Base-by-base conservation (phyloP, 2,329 filamentous ascomycete species). In the Neodidymelliopsis sp. region DNA sequence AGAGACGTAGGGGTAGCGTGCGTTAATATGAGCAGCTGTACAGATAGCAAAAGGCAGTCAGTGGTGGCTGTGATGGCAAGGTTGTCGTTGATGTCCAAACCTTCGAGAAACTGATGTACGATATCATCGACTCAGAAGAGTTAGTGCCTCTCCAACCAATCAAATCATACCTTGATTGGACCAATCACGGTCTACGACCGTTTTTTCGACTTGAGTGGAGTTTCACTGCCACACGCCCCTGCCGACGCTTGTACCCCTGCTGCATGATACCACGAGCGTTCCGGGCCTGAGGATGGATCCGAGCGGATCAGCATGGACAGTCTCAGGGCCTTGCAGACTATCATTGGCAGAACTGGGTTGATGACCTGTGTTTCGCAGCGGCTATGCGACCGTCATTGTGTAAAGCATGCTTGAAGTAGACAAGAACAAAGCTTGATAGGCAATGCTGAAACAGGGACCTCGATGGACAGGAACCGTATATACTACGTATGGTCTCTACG, bases 321-420 rank as follows among this genome's bases (percentile, higher is more conserved):
- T 52, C 27, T 47, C 49, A 42, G 30, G 44, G 39, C 48, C 13
- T 42, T 29, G 35, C 35, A 44, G 13, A 16, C 33, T 13, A 27
- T 40, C 49, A 57, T 55, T 57, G 49, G 51, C 28, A 38, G 36
- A 24, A 31, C 19, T 54, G 18, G 22, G 18, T 39, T 47, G 49
- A 55, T 62, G 59, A 60, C 57, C 53, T 57, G 54, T 57, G 41
- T 44, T 13, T 42, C n/a, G 36, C 59, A 57, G 60, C 54, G 60
- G 62, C 62, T 68, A 65, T 63, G 58, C 62, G 46, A 62, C 65
- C 57, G 40, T 53, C 29, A 54, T 52, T 49, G 59, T 54, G 55
- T 51, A 62, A 42, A 49, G 46, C 45, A 13, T 62, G 63, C 56
- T 30, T 63, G 58, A 60, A 38, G 38, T 57, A 41, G 56, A 49